These are phyloP conservation scores for Cladosporium sp. DNA, from an alignment of 2,329 filamentous ascomycete genomes.

Conservation along the genomic window DNA sequence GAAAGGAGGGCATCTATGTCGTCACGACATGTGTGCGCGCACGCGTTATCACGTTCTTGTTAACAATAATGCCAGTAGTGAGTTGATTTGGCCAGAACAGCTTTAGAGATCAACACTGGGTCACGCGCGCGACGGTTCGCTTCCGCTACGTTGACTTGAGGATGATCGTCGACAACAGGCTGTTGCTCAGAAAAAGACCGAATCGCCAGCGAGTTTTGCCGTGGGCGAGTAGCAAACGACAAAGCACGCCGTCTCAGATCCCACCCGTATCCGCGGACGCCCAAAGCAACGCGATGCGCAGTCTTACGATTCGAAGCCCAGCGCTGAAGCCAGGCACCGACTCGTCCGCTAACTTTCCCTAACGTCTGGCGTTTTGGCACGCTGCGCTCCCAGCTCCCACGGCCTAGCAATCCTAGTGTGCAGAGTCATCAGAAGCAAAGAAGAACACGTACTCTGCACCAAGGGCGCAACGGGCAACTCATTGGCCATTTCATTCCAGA, in stretches of 20 bases:
- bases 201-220: too few relatives aligned
- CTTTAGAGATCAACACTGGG: too few relatives aligned
- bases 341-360: neutral
- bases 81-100: too few relatives aligned
- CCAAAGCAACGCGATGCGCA: neutral
- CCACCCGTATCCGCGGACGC: neutral
- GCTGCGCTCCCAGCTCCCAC: neutral
- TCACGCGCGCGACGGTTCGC: too few relatives aligned
- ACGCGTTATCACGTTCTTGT: too few relatives aligned
- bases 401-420: neutral
- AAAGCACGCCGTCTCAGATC: neutral
- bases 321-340: neutral
- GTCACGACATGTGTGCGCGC: too few relatives aligned
- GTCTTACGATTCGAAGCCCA: neutral
- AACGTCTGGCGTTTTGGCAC: slow-evolving; percentile 6
- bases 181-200: too few relatives aligned
- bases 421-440: neutral
- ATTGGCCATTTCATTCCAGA: neutral
- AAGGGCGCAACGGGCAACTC: neutral
- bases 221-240: too few relatives aligned
- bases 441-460: neutral
- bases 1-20: too few relatives aligned
- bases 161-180: too few relatives aligned
- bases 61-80: too few relatives aligned
- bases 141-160: too few relatives aligned